Evolutionary conservation across 2,329 filamentous ascomycete genomes (phyloP), one percentile per base, ranked within the genome.

Genomic region (Atkinsonella hypoxylon): DNA sequence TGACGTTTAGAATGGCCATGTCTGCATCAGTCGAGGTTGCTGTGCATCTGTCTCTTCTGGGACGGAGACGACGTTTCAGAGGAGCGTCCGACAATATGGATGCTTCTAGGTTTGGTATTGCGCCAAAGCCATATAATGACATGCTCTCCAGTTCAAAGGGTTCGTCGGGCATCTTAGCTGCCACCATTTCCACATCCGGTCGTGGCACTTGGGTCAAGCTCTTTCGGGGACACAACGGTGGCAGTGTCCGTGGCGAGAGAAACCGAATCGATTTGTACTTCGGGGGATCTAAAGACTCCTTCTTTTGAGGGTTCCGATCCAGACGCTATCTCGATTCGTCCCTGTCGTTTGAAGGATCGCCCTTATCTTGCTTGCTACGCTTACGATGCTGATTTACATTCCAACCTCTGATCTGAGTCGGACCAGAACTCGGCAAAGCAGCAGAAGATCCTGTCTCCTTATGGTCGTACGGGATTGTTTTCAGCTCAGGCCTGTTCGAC

Each of bases 391-490:
- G 66, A 51, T 70, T 70, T 10, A 71, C 67, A 45, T 76, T 77
- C 78, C 78, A 81, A 1, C 77, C 78, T 30, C 78, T 64, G 32
- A 81, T 79, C 42, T 72, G 70, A 12, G 76, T 78, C 0, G 78
- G 78, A 0, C 76, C 78, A 15, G 73, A 75, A 45, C 71, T 72
- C 9, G 78, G 78, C 31, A 79, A 70, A 13, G 77, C 75, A 47
- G 79, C 77, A 17, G 71, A 72, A 2, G 76, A 71, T 4, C 69
- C 68, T 42, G 78, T 79, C 57, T 81, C 77, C 59, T 80, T 81
- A 59, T 80, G 79, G 18, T 76, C 74, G 55, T 81, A 81, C 38
- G 74, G 75, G 3, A 79, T 76, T 4, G 78, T 79, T 51, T 78
- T 74, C n/a, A 81, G 67, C 56, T 80, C 77, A 15, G 72, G 69